Percentiles rank a stretch among this genome's conserved stretches.
These are phyloP conservation scores for Globisporangium irregulare DNA, from an alignment of 352 stramenopile species.

Conservation along the genomic window DNA sequence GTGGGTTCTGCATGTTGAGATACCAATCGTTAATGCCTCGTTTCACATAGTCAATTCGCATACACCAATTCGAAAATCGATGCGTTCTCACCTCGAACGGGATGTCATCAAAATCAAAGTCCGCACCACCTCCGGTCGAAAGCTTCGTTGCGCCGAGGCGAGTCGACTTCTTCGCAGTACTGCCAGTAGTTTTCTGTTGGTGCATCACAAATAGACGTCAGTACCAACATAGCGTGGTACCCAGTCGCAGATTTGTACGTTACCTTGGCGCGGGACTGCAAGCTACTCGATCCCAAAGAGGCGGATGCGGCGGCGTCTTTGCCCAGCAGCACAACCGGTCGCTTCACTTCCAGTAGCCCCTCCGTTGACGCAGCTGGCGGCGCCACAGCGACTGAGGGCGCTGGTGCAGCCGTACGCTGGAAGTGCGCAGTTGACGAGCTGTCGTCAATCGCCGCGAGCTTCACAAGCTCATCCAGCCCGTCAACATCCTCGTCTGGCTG, in stretches of 20 bases:
- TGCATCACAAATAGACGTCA: neutral
- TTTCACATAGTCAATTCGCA: neutral
- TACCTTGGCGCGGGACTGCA: constrained; percentile 69
- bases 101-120: constrained; percentile 90
- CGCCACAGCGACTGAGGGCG: constrained; percentile 3
- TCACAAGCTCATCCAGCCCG: constrained; percentile 76
- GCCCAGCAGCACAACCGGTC: constrained; percentile 70
- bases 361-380: constrained; percentile 21
- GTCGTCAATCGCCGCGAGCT: constrained; percentile 51
- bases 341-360: constrained; percentile 53
- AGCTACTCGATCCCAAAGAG: constrained; percentile 33
- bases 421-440: constrained; percentile 42
- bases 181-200: constrained; percentile 32
- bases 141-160: constrained; percentile 75
- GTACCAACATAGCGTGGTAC: neutral
- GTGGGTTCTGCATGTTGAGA: constrained; percentile 52
- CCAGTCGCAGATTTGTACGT: neutral
- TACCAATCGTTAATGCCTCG: neutral
- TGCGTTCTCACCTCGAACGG: constrained; percentile 61
- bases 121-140: constrained; percentile 39
- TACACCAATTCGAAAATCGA: too few relatives aligned
- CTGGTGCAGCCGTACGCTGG: constrained; percentile 26
- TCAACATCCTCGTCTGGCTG: constrained; percentile 50
- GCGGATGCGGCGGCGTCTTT: constrained; percentile 48
- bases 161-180: constrained; percentile 49